Conservation (phyloP, 441 rosid species). For the Mallotus repandus region DNA sequence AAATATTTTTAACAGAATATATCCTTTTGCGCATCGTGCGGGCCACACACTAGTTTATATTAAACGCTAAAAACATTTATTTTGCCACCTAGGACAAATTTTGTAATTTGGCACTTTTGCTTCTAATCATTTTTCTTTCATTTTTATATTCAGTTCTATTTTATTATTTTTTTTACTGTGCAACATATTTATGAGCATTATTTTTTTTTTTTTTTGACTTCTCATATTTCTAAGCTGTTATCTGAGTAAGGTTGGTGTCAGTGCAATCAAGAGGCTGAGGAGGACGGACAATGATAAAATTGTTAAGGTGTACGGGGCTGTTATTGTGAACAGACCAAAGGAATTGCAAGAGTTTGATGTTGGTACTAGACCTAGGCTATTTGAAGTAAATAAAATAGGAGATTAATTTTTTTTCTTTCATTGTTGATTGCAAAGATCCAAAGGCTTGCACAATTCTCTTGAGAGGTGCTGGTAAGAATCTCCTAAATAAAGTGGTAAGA, state of each 20-base stretch:
- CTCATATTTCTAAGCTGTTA: too few relatives aligned
- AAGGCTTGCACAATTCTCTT: conserved; percentile 87
- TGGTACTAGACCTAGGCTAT: conserved; percentile 86
- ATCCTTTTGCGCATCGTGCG: too few relatives aligned
- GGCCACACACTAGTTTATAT: too few relatives aligned
- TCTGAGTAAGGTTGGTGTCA: conserved; percentile 89
- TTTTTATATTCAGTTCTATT: too few relatives aligned
- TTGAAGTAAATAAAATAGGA: conserved; percentile 92
- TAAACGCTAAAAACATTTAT: too few relatives aligned
- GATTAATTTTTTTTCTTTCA: conserved; percentile 83
- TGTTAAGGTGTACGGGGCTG: conserved; percentile 95
- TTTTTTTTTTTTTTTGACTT: too few relatives aligned
- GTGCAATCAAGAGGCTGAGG: conserved; percentile 90
- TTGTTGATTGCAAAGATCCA: conserved; percentile 91
- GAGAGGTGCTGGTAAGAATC: conserved; percentile 96
- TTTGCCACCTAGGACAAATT: too few relatives aligned
- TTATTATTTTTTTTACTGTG: too few relatives aligned
- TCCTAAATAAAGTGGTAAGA: conserved; percentile 89
- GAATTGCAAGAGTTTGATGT: conserved; percentile 95
- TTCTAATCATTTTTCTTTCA: too few relatives aligned
- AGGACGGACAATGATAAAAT: conserved; percentile 88
- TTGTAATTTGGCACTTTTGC: too few relatives aligned
- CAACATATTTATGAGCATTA: too few relatives aligned
- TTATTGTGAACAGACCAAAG: conserved; percentile 88
- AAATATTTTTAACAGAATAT: too few relatives aligned